These are phyloP conservation scores for Xylaria hypoxylon DNA, from an alignment of 2,329 filamentous ascomycete genomes.

Conservation along the genomic window DNA sequence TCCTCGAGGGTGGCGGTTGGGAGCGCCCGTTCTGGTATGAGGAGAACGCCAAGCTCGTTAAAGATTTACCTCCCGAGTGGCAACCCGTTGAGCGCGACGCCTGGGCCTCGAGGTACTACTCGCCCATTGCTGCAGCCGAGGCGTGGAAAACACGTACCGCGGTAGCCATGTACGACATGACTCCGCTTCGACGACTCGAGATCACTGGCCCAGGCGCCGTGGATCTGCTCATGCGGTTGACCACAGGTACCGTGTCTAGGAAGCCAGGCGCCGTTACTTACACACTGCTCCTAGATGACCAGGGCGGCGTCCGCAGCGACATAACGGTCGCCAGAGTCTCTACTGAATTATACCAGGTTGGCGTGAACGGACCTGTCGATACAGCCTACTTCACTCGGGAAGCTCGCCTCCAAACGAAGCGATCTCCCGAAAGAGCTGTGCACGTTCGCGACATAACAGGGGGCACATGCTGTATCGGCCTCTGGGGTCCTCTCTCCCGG, in stretches of 20 bases:
- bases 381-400: conserved; percentile 39
- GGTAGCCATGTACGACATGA: conserved; percentile 41
- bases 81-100: conserved; percentile 36
- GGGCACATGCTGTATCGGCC: conserved; percentile 37
- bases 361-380: conserved; percentile 38
- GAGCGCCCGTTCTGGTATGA: conserved; percentile 39
- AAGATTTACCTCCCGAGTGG: conserved; percentile 33
- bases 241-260: conserved; percentile 35
- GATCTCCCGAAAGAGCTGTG: conserved; percentile 16
- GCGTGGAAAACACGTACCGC: conserved; percentile 38
- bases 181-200: conserved; percentile 37
- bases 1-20: conserved; percentile 36
- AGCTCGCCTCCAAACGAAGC: conserved; percentile 32
- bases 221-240: conserved; percentile 37
- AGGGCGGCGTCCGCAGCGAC: conserved; percentile 36
- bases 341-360: conserved; percentile 36
- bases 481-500: conserved; percentile 36
- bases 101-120: conserved; percentile 37
- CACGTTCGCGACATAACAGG: conserved; percentile 39
- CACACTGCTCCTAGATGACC: conserved; percentile 36
- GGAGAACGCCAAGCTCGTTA: conserved; percentile 33
- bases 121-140: conserved; percentile 39
- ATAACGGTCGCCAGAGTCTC: conserved; percentile 35
- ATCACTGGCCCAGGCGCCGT: conserved; percentile 38
- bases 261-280: conserved; percentile 39